Base-by-base conservation (phyloP, 495 filamentous ascomycete species). In the Rhypophila decipiens region DNA sequence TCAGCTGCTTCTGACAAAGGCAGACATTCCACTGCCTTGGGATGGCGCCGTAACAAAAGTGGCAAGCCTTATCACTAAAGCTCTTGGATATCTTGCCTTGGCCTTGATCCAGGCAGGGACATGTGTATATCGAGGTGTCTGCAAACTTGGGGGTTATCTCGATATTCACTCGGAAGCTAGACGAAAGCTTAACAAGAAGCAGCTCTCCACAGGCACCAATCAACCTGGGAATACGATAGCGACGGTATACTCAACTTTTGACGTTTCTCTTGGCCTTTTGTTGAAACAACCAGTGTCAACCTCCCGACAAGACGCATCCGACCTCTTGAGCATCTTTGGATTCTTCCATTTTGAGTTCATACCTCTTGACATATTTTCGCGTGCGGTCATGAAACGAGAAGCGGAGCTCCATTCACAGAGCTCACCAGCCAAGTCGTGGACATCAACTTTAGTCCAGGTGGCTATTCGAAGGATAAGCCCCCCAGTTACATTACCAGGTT, bases 261-360 rank as follows among this genome's bases (percentile, higher is more conserved):
- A 49, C 21, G 20, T 49, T 23, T 49, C 46, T 2, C 46, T 49
- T 7, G 19, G 46, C 0, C 24, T 19, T 19, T 24, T 49, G 4
- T 2, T 42, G 9, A 49, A 49, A 18, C 9, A 42, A 10, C 27
- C 27, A 13, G 18, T 13, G 18, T 22, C 3, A 2, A 15, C 18
- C 15, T 12, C 12, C 9, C 41, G 38, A 10, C 37, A 35, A 19
- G 46, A 49, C 20, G 46, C 39, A 3, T 8, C 37, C 7, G 46
- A 49, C 11, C 27, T 49, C 12, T 19, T 49, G 18, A 42, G 31
- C 5, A 49, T 49, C 21, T 12, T 49, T 19, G 46, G 21, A 5
- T 49, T 49, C 19, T 49, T 20, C 17, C 46, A 42, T 23, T 49
- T 49, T 24, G 46, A 49, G 39, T 24, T 33, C 18, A 42, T 49